phyloP scores from a whole-genome alignment of 1,139 yeast species.

The Yamadazyma songkhlaensis region DNA sequence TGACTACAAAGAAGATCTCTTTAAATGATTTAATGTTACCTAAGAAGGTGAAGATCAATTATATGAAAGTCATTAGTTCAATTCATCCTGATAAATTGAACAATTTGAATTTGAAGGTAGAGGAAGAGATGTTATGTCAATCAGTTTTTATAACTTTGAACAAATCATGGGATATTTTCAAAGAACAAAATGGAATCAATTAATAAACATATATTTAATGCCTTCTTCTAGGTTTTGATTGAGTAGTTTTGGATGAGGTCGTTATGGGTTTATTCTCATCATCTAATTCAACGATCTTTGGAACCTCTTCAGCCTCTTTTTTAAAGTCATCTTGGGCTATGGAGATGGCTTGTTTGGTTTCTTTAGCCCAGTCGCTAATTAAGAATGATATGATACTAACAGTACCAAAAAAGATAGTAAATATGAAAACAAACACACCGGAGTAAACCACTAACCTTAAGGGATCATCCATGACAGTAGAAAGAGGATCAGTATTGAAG shows the following conservation, averaged over 20 bases:
- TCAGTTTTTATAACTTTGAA: conserved; percentile 81
- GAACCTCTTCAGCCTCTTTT: conserved; percentile 8
- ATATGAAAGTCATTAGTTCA: conserved; percentile 89
- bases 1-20: conserved; percentile 29
- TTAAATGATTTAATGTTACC: conserved; percentile 80
- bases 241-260: not conserved
- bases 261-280: conserved; percentile 9
- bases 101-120: conserved; percentile 44
- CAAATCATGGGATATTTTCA: conserved; percentile 89
- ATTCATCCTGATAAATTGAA: conserved; percentile 90
- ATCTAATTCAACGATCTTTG: conserved; percentile 16
- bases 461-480: conserved; percentile 43
- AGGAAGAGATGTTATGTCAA: conserved; percentile 81
- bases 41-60: conserved; percentile 82
- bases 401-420: conserved; percentile 41
- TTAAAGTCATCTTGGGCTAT: conserved; percentile 10
- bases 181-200: conserved; percentile 32
- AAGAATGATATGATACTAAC: conserved; percentile 33
- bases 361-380: conserved; percentile 12
- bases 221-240: conserved; percentile 5
- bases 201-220: conserved; percentile 3
- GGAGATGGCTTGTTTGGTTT: conserved; percentile 18
- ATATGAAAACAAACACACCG: conserved; percentile 32
- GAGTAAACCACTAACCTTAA: conserved; percentile 48
- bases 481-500: conserved; percentile 41